These are phyloP conservation scores for Aphanoascus verrucosus DNA, from an alignment of 2,329 filamentous ascomycete species.

Conservation along the genomic window DNA sequence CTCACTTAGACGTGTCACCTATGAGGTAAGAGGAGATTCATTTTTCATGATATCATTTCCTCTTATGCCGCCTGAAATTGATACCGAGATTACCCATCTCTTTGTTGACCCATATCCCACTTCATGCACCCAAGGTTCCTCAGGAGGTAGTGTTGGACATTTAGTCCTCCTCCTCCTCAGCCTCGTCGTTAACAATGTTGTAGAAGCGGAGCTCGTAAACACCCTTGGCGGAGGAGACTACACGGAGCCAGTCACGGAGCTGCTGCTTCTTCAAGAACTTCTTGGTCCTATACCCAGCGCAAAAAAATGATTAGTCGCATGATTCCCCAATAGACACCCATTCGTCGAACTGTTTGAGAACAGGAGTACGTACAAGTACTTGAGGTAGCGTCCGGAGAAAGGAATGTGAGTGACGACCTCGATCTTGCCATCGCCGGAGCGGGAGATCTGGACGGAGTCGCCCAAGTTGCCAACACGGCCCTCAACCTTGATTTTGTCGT, in stretches of 20 bases:
- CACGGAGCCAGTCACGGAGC: slow-evolving; percentile 98
- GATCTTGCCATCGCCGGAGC: slow-evolving; percentile 92
- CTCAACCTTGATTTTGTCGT: slow-evolving; percentile 99
- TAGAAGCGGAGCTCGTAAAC: slow-evolving; percentile 99
- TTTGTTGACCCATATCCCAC: slow-evolving; percentile 14
- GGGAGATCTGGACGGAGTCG: slow-evolving; percentile 79
- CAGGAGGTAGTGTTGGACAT: slow-evolving; percentile 22
- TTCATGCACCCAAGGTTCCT: neutral
- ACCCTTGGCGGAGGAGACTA: slow-evolving; percentile 94
- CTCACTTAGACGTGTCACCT: neutral
- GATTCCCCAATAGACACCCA: neutral
- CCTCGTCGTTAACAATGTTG: slow-evolving; percentile 99
- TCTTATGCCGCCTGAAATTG: neutral
- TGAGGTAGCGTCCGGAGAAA: slow-evolving; percentile 97
- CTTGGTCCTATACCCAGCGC: slow-evolving; percentile 62
- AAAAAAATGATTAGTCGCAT: neutral
- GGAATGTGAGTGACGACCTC: slow-evolving; percentile 96
- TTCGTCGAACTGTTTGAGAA: neutral
- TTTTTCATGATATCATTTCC: neutral
- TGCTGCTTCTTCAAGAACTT: slow-evolving; percentile 99
- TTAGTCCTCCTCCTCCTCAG: slow-evolving; percentile 98
- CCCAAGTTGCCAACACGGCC: slow-evolving; percentile 97
- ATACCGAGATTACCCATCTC: neutral
- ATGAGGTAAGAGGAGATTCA: neutral
- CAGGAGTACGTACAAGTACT: slow-evolving; percentile 73